Percentiles rank a stretch among this genome's conserved stretches.
These are phyloP conservation scores for Cadophora luteo-olivacea DNA, from an alignment of 2,329 filamentous ascomycete genomes.

Conservation along the genomic window DNA sequence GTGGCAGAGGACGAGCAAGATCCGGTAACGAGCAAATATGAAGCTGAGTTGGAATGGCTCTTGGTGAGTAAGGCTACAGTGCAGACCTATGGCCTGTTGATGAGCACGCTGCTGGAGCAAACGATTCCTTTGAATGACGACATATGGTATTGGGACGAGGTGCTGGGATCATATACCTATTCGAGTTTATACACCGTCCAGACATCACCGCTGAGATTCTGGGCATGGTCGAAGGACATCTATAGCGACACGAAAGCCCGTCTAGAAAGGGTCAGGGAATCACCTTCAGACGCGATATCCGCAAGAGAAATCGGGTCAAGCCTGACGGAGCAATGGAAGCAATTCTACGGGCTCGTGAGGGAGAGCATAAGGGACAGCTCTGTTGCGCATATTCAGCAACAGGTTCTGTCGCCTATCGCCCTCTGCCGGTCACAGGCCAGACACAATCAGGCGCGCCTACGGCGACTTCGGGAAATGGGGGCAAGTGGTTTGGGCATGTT, in stretches of 20 bases:
- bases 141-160: constrained; percentile 94
- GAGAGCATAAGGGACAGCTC: constrained; percentile 77
- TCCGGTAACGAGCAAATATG: constrained; percentile 56
- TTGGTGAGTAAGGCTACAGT: constrained; percentile 88
- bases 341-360: constrained; percentile 83
- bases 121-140: constrained; percentile 85
- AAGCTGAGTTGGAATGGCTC: constrained; percentile 87
- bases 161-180: constrained; percentile 78
- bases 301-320: constrained; percentile 41
- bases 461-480: constrained; percentile 77
- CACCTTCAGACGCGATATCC: constrained; percentile 38
- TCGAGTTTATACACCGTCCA: constrained; percentile 87
- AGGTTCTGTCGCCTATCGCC: constrained; percentile 80
- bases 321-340: constrained; percentile 61
- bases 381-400: constrained; percentile 71
- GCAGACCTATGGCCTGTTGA: constrained; percentile 84
- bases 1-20: constrained; percentile 43
- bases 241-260: constrained; percentile 58
- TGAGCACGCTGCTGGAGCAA: constrained; percentile 80
- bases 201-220: constrained; percentile 79
- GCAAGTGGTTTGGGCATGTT: constrained; percentile 87
- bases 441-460: constrained; percentile 74
- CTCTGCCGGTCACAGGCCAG: constrained; percentile 76
- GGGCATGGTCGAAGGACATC: constrained; percentile 73
- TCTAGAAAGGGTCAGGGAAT: constrained; percentile 41